phyloP scores from a whole-genome alignment of 352 stramenopile species.

The Pythium rhizo-oryzae region DNA sequence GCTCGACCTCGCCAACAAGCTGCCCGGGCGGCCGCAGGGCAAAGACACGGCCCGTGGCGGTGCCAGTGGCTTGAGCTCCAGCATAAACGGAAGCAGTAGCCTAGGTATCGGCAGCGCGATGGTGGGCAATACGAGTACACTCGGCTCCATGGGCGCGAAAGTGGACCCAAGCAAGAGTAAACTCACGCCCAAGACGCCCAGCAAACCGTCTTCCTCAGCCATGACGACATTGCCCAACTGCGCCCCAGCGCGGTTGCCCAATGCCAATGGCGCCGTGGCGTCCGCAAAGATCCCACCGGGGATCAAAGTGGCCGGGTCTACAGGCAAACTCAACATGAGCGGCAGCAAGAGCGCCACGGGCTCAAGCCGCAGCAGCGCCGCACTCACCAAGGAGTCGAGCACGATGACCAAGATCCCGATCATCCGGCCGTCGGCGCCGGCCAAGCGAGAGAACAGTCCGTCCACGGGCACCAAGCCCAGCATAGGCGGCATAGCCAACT shows the following conservation, averaged over 20 bases:
- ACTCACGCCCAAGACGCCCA: constrained; percentile 44
- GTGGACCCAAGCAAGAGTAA: constrained; percentile 45
- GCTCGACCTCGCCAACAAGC: constrained; percentile 78
- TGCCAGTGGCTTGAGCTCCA: constrained; percentile 2
- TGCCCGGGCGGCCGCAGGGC: constrained; percentile 42
- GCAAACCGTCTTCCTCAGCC: constrained; percentile 42
- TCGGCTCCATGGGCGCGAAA: constrained; percentile 40
- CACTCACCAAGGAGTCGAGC: constrained; percentile 47
- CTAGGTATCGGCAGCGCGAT: constrained; percentile 8
- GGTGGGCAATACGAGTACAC: constrained; percentile 16
- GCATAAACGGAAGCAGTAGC: neutral
- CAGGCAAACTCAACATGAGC: constrained; percentile 47
- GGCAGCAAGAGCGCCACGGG: constrained; percentile 41
- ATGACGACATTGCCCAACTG: constrained; percentile 73
- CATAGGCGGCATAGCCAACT: neutral
- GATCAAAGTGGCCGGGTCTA: constrained; percentile 54
- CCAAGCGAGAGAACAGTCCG: constrained; percentile 69
- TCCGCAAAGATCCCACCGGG: constrained; percentile 49
- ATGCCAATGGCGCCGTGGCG: constrained; percentile 13
- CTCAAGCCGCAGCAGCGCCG: constrained; percentile 39
- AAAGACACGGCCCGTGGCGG: constrained; percentile 46
- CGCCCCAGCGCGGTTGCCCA: constrained; percentile 42
- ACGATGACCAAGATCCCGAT: constrained; percentile 77
- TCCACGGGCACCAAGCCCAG: constrained; percentile 54
- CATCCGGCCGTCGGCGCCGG: constrained; percentile 61